phyloP scores from a whole-genome alignment of 441 rosid genomes.

The Mallotus repandus region DNA sequence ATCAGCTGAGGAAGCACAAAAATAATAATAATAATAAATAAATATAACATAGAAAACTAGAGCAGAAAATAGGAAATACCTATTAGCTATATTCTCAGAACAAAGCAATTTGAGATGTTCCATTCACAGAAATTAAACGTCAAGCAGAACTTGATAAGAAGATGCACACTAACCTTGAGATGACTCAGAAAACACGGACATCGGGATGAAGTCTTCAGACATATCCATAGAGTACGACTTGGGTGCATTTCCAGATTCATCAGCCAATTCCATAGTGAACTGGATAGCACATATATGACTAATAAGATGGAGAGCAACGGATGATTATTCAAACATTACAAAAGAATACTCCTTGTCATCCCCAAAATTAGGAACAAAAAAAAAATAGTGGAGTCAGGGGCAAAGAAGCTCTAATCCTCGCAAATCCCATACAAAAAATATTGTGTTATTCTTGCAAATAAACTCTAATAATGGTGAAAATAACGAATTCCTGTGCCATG shows the following conservation, averaged over 20 bases:
- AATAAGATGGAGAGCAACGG: not conserved
- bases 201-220: slow-evolving; percentile 80
- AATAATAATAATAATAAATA: too few relatives aligned
- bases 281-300: slow-evolving; percentile 24
- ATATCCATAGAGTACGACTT: slow-evolving; percentile 78
- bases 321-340: not conserved
- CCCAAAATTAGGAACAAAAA: not conserved
- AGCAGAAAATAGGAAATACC: not conserved
- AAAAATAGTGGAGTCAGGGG: not conserved
- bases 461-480: not conserved
- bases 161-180: slow-evolving; percentile 53
- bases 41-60: too few relatives aligned
- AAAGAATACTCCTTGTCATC: not conserved
- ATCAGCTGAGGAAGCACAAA: not conserved
- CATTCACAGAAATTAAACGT: not conserved
- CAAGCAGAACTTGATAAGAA: not conserved
- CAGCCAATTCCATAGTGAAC: slow-evolving; percentile 77
- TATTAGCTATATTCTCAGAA: not conserved
- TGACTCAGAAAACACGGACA: slow-evolving; percentile 64
- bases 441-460: not conserved
- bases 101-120: not conserved
- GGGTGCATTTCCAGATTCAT: slow-evolving; percentile 51
- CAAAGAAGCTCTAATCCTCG: not conserved
- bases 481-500: not conserved
- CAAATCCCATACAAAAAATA: not conserved